Conservation (phyloP, 805 yeast genomes). For the Suhomyces vadensis region DNA sequence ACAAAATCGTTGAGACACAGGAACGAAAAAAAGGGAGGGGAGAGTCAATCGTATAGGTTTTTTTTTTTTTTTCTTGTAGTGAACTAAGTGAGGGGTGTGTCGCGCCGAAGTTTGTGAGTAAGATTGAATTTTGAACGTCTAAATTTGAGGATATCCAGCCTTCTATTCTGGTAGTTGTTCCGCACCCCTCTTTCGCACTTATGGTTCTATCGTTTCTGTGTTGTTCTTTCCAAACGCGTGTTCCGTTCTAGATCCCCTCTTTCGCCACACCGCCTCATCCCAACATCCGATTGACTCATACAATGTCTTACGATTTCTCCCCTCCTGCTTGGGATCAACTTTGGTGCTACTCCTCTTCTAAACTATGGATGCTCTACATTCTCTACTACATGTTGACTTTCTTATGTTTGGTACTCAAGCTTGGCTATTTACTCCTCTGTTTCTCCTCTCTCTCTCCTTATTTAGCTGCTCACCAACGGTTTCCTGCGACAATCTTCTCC, state of each 20-base stretch:
- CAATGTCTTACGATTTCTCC: background rate
- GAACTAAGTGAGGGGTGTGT: constrained; percentile 1
- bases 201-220: background rate
- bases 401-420: no score
- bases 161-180: background rate
- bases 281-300: constrained; percentile 3
- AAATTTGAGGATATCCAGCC: constrained; percentile 3
- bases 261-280: constrained; percentile 5
- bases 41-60: background rate
- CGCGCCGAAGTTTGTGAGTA: background rate
- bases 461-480: no score
- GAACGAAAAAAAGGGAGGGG: background rate
- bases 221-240: constrained; percentile 1
- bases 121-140: no score
- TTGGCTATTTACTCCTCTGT: background rate
- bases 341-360: no score
- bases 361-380: no score
- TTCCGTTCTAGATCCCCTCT: constrained; percentile 2
- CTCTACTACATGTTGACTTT: no score
- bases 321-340: no score
- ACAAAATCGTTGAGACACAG: constrained; percentile 2
- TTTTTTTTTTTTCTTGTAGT: background rate
- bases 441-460: background rate
- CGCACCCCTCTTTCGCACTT: constrained; percentile 8
- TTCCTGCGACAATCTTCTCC: no score